Base-by-base conservation (phyloP, 108 stramenopile species). In the Aurantiochytrium sp. region DNA sequence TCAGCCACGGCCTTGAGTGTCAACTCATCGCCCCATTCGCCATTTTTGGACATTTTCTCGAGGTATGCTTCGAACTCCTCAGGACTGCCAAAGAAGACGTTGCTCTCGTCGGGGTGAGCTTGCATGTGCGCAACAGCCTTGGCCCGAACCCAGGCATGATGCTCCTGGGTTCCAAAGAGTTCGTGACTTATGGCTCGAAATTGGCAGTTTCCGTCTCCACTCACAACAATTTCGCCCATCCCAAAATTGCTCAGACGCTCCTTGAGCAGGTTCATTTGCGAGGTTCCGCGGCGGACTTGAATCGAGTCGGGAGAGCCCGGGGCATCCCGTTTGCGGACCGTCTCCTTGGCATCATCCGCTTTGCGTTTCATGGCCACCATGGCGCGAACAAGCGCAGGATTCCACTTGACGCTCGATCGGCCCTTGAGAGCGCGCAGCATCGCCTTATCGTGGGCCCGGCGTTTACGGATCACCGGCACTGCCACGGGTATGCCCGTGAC, bases 121-220 rank as follows among this genome's bases (percentile, higher is more conserved):
- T 45, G 60, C 49, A 88, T 88, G 64, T 71, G 88, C 44, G 44
- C 88, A 5, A 69, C 60, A 10, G 64, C 60, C 60, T 59, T 64
- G 5, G 12, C 0, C 5, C 88, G 5, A 4, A 71, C 88, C n/a
- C 23, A 16, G 88, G 23, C 25, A 59, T 88, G 88, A 10, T 71
- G 25, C 60, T 88, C 88, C 12, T 64, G 64, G 0, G 43, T 51
- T 6, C 47, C n/a, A 51, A 71, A 88, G 43, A 88, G 19, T 0
- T 88, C 43, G 45, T 69, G 43, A n/a, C 58, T 59, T 0, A 88
- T 44, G 5, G 64, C 35, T 4, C 88, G 60, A 43, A 88, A 88
- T 45, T 88, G 88, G 53, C 88, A 88, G 69, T 88, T 88, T 0
- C 88, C 88, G 69, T 88, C 88, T 23, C 88, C 88, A 44, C 18